phyloP scores from a whole-genome alignment of 1,284 basidiomycete species.

The Retiboletus flavoniger region DNA sequence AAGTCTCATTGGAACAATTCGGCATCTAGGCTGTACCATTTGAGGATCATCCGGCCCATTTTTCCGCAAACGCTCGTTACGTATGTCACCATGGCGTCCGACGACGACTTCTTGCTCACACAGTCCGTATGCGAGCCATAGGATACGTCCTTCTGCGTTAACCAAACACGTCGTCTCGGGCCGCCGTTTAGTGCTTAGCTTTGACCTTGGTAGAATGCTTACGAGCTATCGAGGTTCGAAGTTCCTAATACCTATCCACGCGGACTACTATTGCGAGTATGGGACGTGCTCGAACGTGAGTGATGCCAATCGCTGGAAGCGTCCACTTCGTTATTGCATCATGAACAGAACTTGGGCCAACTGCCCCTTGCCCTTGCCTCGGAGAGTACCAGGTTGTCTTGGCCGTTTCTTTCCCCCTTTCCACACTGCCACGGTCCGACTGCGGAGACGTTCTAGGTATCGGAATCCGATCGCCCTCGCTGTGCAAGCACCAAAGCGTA shows the following conservation, averaged over 20 bases:
- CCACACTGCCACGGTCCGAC: background rate
- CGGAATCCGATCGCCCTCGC: background rate
- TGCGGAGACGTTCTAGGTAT: background rate
- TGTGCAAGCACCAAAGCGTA: background rate
- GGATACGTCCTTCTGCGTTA: background rate
- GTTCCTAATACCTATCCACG: background rate
- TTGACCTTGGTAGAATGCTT: background rate
- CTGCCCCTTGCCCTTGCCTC: background rate
- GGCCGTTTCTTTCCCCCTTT: background rate
- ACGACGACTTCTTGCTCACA: background rate
- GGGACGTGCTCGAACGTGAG: background rate
- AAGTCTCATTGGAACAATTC: conserved; percentile 5
- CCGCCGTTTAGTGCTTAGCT: background rate
- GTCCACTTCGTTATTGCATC: background rate
- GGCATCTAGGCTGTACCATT: background rate
- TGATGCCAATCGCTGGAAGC: background rate
- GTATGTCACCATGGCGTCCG: background rate
- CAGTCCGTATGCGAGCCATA: background rate
- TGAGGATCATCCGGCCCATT: background rate
- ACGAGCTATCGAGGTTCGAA: background rate
- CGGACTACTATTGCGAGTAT: background rate
- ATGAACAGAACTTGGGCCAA: background rate
- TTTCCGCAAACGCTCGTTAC: background rate
- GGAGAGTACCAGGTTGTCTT: background rate
- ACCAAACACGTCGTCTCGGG: background rate